A percentile compares a stretch with the other conserved stretches of the same genome.
Conservation (phyloP, 257 asterid species). For the Solanum tarapatanum region DNA sequence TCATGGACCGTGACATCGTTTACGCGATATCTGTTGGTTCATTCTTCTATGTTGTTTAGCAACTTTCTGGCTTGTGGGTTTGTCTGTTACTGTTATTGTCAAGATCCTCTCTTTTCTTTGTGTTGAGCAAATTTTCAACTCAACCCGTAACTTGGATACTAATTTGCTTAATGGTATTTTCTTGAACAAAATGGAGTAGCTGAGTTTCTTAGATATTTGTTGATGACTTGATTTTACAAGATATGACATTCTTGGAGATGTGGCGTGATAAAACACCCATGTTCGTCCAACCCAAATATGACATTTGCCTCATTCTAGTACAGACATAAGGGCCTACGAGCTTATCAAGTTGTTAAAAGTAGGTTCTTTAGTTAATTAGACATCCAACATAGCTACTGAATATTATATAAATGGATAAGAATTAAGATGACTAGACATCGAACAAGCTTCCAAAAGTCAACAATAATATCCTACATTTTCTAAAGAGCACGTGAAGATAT, state of each 20-base stretch:
- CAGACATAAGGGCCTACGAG: conserved; percentile 53
- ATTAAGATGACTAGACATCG: not conserved
- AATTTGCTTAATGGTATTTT: not conserved
- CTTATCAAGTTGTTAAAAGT: conserved; percentile 55
- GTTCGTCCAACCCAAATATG: conserved; percentile 36
- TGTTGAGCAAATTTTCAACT: not conserved
- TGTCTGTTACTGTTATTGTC: not conserved
- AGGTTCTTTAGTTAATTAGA: not conserved
- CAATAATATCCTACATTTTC: not conserved
- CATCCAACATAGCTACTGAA: not conserved
- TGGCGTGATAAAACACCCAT: not conserved
- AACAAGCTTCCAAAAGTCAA: not conserved
- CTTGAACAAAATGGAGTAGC: not conserved
- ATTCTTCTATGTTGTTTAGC: not conserved
- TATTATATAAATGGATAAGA: not conserved
- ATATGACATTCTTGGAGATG: not conserved
- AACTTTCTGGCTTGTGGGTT: not conserved
- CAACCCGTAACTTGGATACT: not conserved
- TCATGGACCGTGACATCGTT: not conserved
- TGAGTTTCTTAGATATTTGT: not conserved
- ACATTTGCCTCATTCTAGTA: conserved; percentile 58
- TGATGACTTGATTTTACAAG: not conserved
- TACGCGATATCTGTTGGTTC: not conserved
- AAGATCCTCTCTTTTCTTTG: not conserved
- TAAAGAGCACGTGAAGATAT: not conserved